Percentiles rank a stretch among this genome's conserved stretches.
Evolutionary conservation across 1,139 yeast species (phyloP).

Genomic region (Citeromyces hawaiiensis): DNA sequence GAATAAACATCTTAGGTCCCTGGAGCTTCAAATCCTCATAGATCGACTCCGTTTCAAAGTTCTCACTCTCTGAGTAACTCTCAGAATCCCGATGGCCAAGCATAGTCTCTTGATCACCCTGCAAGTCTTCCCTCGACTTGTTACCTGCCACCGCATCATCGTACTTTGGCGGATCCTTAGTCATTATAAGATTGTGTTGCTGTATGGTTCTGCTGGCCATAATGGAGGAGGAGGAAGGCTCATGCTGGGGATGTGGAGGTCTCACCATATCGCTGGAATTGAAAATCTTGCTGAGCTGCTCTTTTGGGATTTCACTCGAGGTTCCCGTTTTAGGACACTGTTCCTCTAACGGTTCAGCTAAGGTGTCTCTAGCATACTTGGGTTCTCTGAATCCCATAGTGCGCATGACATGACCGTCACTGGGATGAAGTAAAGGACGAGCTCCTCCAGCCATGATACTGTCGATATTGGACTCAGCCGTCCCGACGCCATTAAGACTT

Average conservation of each 20-base stretch:
- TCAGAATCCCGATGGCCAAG: neutral
- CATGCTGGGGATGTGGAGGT: neutral
- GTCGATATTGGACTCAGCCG: slow-evolving; percentile 1
- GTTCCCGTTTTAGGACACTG: neutral
- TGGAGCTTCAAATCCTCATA: neutral
- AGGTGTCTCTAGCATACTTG: neutral
- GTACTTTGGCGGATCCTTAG: neutral
- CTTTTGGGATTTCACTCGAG: slow-evolving; percentile 39
- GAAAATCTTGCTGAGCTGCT: slow-evolving; percentile 81
- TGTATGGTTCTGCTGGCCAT: neutral
- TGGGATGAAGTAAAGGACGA: neutral
- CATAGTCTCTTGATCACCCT: neutral
- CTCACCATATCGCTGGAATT: slow-evolving; percentile 61
- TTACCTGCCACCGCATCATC: neutral
- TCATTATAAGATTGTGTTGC: neutral
- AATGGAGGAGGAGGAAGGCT: neutral
- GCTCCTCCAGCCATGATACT: slow-evolving; percentile 4
- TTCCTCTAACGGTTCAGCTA: neutral
- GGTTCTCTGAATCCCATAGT: slow-evolving; percentile 1
- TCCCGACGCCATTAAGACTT: neutral
- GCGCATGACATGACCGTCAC: neutral
- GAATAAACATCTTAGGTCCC: neutral
- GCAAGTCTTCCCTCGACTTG: neutral
- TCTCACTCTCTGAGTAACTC: neutral
- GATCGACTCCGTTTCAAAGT: neutral